phyloP scores from a whole-genome alignment of 169 alveolate species.

The Eimeria tenella region DNA sequence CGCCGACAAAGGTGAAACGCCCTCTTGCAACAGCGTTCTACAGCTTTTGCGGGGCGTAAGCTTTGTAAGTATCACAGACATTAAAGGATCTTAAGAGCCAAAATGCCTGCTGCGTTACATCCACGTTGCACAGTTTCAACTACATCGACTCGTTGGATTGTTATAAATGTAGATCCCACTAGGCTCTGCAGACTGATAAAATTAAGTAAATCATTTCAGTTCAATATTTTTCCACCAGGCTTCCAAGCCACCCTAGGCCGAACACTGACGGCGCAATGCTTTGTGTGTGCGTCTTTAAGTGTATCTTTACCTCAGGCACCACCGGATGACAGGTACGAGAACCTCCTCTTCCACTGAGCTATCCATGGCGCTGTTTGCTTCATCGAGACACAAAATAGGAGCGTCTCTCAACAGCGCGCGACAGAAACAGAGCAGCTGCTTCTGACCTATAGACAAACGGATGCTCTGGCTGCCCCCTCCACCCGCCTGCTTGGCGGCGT shows the following conservation, averaged over 20 bases:
- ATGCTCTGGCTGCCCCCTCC: constrained; percentile 18
- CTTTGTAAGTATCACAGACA: background rate
- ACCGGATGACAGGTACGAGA: background rate
- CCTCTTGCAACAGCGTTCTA: background rate
- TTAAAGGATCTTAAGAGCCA: background rate
- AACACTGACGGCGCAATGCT: background rate
- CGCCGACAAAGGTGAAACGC: background rate
- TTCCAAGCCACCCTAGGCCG: background rate
- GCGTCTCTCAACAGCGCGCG: constrained; percentile 87
- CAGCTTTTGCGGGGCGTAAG: background rate
- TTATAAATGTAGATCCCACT: background rate
- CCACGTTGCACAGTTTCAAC: too few species aligned
- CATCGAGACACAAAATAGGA: constrained; percentile 87
- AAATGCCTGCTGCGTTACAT: background rate
- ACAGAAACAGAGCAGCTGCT: constrained; percentile 89
- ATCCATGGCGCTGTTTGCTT: constrained; percentile 80
- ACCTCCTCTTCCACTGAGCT: constrained; percentile 11
- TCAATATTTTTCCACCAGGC: background rate
- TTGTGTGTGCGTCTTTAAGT: background rate
- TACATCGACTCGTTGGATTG: too few species aligned
- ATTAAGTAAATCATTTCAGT: background rate
- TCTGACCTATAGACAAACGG: constrained; percentile 88
- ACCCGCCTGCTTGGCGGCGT: background rate
- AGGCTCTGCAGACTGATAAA: background rate
- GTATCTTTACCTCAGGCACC: background rate